phyloP scores from a whole-genome alignment of 2,329 filamentous ascomycete genomes.

The Sclerotinia spermophila region DNA sequence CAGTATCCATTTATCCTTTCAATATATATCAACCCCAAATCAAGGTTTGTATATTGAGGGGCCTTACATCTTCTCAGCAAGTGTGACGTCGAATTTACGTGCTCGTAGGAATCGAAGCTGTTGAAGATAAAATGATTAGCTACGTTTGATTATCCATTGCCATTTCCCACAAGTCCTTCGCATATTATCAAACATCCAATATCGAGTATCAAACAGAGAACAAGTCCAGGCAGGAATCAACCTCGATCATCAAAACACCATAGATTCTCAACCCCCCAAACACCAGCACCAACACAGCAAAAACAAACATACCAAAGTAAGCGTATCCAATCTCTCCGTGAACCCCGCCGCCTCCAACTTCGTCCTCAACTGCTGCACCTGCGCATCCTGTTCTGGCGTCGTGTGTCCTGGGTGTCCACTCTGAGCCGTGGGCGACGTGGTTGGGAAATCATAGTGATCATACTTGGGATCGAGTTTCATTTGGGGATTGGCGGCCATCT shows the following conservation, averaged over 20 bases:
- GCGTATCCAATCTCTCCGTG: constrained; percentile 81
- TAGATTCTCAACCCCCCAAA: not conserved
- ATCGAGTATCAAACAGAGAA: not conserved
- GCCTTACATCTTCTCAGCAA: constrained; percentile 81
- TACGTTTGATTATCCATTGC: not conserved
- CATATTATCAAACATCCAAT: not conserved
- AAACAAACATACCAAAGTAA: constrained; percentile 69
- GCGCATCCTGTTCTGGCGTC: constrained; percentile 80
- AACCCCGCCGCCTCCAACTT: constrained; percentile 81
- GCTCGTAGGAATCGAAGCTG: constrained; percentile 88
- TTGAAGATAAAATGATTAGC: constrained; percentile 1
- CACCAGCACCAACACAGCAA: not conserved
- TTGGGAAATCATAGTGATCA: constrained; percentile 93
- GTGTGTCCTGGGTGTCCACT: constrained; percentile 85
- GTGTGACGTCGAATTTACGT: constrained; percentile 86
- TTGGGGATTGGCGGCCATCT: constrained; percentile 31
- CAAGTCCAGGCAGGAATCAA: not conserved
- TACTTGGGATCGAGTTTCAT: constrained; percentile 76
- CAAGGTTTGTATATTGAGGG: not conserved
- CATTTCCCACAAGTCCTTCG: not conserved
- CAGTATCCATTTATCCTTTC: constrained; percentile 12
- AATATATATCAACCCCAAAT: not conserved
- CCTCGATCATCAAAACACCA: not conserved
- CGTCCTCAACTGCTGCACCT: constrained; percentile 79
- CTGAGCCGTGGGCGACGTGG: constrained; percentile 64